phyloP scores from a whole-genome alignment of 257 asterid species.

The Nicotiana sylvestris region DNA sequence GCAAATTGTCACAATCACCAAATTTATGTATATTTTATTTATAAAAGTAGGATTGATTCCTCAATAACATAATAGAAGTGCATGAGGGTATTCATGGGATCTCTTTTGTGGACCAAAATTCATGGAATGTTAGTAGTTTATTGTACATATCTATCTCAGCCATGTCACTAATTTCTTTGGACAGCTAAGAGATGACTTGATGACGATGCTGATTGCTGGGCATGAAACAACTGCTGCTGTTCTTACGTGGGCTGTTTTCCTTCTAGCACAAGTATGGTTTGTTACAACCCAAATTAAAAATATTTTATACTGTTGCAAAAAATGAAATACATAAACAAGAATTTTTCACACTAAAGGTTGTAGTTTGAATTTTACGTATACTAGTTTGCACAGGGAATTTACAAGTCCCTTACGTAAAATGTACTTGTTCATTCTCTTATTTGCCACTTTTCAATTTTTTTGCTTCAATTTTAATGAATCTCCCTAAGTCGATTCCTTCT shows the following conservation, averaged over 20 bases:
- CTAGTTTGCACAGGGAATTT: not conserved
- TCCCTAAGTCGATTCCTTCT: conserved; percentile 1
- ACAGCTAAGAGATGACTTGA: conserved; percentile 94
- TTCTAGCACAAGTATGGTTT: conserved; percentile 76
- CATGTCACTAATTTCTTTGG: conserved; percentile 12
- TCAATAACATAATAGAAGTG: not conserved
- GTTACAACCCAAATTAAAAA: not conserved
- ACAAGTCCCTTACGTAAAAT: not conserved
- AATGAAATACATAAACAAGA: not conserved
- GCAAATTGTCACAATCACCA: not conserved
- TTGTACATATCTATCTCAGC: not conserved
- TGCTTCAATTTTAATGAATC: not conserved
- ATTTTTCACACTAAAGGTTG: not conserved
- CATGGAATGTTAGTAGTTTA: not conserved
- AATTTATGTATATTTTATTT: not conserved
- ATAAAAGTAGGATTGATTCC: not conserved
- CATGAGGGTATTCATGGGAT: not conserved
- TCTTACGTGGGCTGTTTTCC: conserved; percentile 92
- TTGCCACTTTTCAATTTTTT: not conserved
- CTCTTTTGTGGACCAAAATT: not conserved
- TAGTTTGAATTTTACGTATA: not conserved
- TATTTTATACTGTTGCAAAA: conserved; percentile 1
- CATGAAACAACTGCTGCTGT: conserved; percentile 99
- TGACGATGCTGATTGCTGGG: conserved; percentile 99
- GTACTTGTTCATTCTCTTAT: not conserved